Evolutionary conservation across 2,329 filamentous ascomycete species (phyloP).

Genomic region (Ophiobolus disseminans): DNA sequence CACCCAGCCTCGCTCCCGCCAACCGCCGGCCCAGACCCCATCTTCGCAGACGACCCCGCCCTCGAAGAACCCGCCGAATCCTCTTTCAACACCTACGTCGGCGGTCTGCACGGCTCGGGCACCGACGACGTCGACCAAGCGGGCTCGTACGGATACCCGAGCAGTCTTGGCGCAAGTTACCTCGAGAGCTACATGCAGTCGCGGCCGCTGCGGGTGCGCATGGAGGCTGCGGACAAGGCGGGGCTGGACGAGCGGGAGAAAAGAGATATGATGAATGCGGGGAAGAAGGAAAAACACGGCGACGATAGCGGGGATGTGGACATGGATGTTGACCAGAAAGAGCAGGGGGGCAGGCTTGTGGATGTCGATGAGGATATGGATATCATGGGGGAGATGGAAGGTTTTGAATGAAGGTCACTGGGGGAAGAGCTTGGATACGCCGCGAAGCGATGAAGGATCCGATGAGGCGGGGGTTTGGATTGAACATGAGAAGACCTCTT

Average conservation of each 20-base stretch:
- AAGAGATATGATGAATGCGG: constrained; percentile 17
- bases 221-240: constrained; percentile 43
- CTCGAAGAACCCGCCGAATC: constrained; percentile 19
- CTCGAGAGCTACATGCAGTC: constrained; percentile 48
- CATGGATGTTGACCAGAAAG: neutral
- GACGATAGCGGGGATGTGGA: constrained; percentile 8
- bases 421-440: constrained; percentile 1
- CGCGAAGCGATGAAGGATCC: neutral
- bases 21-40: constrained; percentile 27
- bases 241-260: constrained; percentile 35
- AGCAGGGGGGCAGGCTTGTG: neutral
- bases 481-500: too few relatives aligned
- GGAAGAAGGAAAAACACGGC: constrained; percentile 17
- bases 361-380: constrained; percentile 30
- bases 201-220: constrained; percentile 45
- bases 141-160: constrained; percentile 45
- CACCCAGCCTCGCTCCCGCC: constrained; percentile 21
- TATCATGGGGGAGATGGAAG: constrained; percentile 46
- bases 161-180: constrained; percentile 45
- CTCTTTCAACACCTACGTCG: constrained; percentile 43
- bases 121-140: constrained; percentile 45
- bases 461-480: too few relatives aligned
- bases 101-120: constrained; percentile 42
- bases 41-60: constrained; percentile 23
- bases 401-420: constrained; percentile 22